Conservation (phyloP, 257 asterid species). For the Paulownia fortunei region DNA sequence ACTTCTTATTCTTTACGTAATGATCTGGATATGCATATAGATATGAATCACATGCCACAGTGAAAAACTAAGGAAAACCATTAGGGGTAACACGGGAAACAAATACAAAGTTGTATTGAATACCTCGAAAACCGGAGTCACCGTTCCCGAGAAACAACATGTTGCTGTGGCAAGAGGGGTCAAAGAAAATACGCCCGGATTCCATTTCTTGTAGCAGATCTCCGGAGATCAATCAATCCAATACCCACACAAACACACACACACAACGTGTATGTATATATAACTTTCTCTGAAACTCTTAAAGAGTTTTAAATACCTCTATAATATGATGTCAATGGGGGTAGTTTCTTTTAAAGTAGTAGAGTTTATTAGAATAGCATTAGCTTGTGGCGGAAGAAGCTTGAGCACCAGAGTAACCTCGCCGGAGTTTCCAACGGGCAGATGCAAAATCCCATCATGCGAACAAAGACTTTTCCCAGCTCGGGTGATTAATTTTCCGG, state of each 20-base stretch:
- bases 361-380: slow-evolving; percentile 68
- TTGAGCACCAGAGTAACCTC: slow-evolving; percentile 95
- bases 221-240: slow-evolving; percentile 42
- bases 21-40: background rate
- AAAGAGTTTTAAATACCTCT: slow-evolving; percentile 16
- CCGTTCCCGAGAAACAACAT: slow-evolving; percentile 72
- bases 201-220: slow-evolving; percentile 62
- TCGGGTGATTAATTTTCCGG: slow-evolving; percentile 40
- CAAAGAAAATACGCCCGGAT: slow-evolving; percentile 76
- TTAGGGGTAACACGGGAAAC: background rate
- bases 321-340: slow-evolving; percentile 28
- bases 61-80: background rate
- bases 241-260: slow-evolving; percentile 24
- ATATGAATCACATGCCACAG: background rate
- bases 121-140: slow-evolving; percentile 78
- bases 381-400: slow-evolving; percentile 99
- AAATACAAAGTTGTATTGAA: background rate
- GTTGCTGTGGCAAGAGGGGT: slow-evolving; percentile 71
- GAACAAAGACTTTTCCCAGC: slow-evolving; percentile 59
- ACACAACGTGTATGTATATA: slow-evolving; percentile 35
- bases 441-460: slow-evolving; percentile 95
- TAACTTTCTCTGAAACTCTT: slow-evolving; percentile 34
- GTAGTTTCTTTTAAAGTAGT: background rate
- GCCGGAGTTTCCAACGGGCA: slow-evolving; percentile 96
- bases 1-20: too few relatives aligned